A percentile compares a stretch with the other conserved stretches of the same genome.
Conservation (phyloP, 257 asterid genomes). For the Solanum piurae region DNA sequence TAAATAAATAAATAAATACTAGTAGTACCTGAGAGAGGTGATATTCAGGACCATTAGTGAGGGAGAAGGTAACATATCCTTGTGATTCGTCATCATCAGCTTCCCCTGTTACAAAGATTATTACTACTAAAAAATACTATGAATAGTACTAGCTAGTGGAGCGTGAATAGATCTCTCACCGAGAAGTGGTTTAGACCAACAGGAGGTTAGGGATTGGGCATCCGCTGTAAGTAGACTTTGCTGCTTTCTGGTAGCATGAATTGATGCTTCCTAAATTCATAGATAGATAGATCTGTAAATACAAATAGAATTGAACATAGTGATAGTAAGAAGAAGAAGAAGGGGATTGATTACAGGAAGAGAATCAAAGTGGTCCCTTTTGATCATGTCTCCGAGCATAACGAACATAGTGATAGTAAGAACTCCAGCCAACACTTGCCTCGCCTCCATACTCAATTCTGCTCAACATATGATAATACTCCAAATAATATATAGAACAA, state of each 20-base stretch:
- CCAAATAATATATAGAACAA: too few relatives aligned
- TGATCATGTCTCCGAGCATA: slow-evolving; percentile 64
- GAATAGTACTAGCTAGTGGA: too few relatives aligned
- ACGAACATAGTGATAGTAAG: slow-evolving; percentile 60
- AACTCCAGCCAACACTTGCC: slow-evolving; percentile 59
- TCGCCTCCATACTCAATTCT: slow-evolving; percentile 35
- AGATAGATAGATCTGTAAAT: too few relatives aligned
- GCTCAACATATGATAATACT: too few relatives aligned
- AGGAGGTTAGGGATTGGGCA: slow-evolving; percentile 54
- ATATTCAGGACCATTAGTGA: slow-evolving; percentile 97
- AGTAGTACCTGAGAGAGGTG: slow-evolving; percentile 94
- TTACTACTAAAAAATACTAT: too few relatives aligned
- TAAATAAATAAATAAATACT: too few relatives aligned
- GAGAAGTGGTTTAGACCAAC: slow-evolving; percentile 74
- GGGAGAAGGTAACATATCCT: slow-evolving; percentile 79
- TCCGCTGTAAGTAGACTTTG: slow-evolving; percentile 10
- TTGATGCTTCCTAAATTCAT: neutral
- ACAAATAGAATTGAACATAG: too few relatives aligned
- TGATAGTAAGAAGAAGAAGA: too few relatives aligned
- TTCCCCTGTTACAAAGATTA: slow-evolving; percentile 40
- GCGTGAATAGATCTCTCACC: slow-evolving; percentile 23
- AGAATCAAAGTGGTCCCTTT: slow-evolving; percentile 44
- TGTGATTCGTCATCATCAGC: slow-evolving; percentile 57
- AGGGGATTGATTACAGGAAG: neutral
- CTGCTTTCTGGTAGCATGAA: neutral